phyloP scores from a whole-genome alignment of 768 basidiomycete species.

The Termitomyces sp. region DNA sequence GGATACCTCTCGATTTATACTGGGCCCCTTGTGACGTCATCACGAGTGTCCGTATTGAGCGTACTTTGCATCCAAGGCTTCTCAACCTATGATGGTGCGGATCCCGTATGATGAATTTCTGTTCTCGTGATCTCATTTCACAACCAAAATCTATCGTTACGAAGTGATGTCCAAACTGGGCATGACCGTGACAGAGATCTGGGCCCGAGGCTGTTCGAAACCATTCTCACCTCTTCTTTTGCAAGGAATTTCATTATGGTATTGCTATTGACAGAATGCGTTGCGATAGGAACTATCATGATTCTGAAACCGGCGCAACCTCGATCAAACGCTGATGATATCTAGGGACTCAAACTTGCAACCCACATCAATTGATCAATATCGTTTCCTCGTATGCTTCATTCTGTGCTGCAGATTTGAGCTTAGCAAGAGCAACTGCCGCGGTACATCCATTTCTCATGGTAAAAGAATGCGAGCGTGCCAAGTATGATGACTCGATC shows the following conservation, averaged over 20 bases:
- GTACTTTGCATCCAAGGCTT: background rate
- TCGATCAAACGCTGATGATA: too few relatives aligned
- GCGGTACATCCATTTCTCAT: too few relatives aligned
- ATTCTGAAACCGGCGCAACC: too few relatives aligned
- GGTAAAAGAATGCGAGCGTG: too few relatives aligned
- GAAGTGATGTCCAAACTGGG: background rate
- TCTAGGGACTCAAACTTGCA: background rate
- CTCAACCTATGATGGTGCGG: too few relatives aligned
- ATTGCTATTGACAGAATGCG: background rate
- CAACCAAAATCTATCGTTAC: background rate
- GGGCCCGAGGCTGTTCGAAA: background rate
- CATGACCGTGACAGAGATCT: background rate
- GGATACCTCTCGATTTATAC: background rate
- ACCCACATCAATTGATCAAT: background rate
- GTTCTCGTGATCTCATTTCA: background rate
- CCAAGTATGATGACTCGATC: background rate
- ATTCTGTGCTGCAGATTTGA: background rate
- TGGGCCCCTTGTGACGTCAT: background rate
- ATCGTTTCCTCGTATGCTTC: background rate
- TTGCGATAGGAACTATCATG: background rate
- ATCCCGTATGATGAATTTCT: background rate
- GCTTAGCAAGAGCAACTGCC: background rate
- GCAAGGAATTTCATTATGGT: background rate
- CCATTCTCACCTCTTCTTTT: background rate
- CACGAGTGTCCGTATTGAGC: background rate